A percentile compares a stretch with the other conserved stretches of the same genome.
phyloP scores from a whole-genome alignment of 768 basidiomycete species.

The Podaxis sp. region DNA sequence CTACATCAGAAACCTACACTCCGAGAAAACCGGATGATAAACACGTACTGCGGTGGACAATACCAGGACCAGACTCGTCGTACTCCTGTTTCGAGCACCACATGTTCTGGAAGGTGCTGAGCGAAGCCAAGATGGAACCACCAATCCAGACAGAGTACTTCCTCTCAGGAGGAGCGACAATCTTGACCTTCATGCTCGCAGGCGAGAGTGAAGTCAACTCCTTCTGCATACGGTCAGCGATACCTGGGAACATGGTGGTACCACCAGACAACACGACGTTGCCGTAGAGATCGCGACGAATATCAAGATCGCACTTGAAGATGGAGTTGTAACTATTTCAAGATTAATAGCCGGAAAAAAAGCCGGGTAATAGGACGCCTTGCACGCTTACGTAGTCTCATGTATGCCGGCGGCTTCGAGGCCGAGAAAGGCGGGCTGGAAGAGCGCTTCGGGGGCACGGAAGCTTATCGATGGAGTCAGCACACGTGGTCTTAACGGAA shows the following conservation, averaged over 20 bases:
- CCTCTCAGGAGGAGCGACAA: slow-evolving; percentile 89
- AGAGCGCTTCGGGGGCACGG: slow-evolving; percentile 93
- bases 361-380: background rate
- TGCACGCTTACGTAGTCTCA: slow-evolving; percentile 68
- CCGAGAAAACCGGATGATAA: background rate
- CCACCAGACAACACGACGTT: slow-evolving; percentile 89
- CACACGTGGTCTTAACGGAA: slow-evolving; percentile 45
- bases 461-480: slow-evolving; percentile 60
- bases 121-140: slow-evolving; percentile 82
- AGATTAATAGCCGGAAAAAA: slow-evolving; percentile 10
- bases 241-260: slow-evolving; percentile 96
- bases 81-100: slow-evolving; percentile 95
- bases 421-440: slow-evolving; percentile 90
- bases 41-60: slow-evolving; percentile 75
- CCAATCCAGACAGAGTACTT: slow-evolving; percentile 98
- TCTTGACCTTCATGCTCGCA: slow-evolving; percentile 94
- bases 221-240: slow-evolving; percentile 95
- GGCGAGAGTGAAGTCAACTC: slow-evolving; percentile 85
- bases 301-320: slow-evolving; percentile 85
- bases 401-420: slow-evolving; percentile 91
- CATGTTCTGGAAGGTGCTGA: slow-evolving; percentile 95
- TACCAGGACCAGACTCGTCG: slow-evolving; percentile 80
- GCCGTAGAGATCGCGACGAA: slow-evolving; percentile 77
- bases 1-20: background rate
- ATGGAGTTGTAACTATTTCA: slow-evolving; percentile 70